Evolutionary conservation across 768 basidiomycete genomes (phyloP), one percentile per base, ranked within the genome.

Genomic region (Hericium coralloides): DNA sequence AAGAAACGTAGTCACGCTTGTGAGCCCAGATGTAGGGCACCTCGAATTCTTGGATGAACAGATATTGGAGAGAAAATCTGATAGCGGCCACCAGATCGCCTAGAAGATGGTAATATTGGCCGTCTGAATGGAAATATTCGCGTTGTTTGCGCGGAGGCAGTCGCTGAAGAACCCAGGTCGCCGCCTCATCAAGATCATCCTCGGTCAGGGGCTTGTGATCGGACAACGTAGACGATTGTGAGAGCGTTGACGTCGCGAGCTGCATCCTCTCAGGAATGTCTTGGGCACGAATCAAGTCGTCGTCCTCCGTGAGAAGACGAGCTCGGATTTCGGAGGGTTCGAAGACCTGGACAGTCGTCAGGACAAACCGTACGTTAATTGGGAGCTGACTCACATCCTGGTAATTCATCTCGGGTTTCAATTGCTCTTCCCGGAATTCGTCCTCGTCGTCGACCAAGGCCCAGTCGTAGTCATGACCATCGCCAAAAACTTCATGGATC

Each of bases 181-280:
- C 86, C 5, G 95, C 95, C 52, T 82, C 84, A 55, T 81, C 79
- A 17, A 95, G 72, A 58, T 97, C 90, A 22, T 80, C 79, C 61
- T 85, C 83, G 7, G 82, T 81, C 59, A 92, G 77, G 37, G 81
- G 77, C 48, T 78, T 77, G 62, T 85, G 81, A 9, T 81, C 67
- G 37, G 83, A 83, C 51, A 86, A 71, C 4, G 79, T 79, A 2
- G 88, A 77, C 23, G 78, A 78, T 26, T 74, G 69, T 1, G 90
- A 90, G n/a, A 97, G 72, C 0, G 92, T 88, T 20, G 89, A 92
- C 20, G 84, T 88, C 14, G 86, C 82, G 18, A 98, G 79, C 69
- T 95, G 94, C 88, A 95, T 93, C 50, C 97, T 87, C 68, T 99
- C 97, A 1, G 97, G 97, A 38, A 91, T 83, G 71, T 98, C 97